Base-by-base conservation (phyloP, 495 filamentous ascomycete genomes). In the Lindgomyces ingoldianus region DNA sequence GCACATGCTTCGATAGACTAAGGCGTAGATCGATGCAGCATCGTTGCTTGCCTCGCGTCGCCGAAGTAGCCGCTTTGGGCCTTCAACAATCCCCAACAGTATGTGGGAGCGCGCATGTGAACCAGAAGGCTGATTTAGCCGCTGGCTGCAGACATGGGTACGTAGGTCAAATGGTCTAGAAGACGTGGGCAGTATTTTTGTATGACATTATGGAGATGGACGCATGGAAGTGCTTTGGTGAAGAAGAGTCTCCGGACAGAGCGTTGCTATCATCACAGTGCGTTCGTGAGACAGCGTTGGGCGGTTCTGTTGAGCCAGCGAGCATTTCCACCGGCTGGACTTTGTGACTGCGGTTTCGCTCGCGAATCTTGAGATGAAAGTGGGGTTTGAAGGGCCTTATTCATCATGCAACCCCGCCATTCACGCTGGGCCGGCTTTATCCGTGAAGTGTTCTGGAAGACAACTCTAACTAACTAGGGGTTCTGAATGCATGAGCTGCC, bases 1-100 rank as follows among this genome's bases (percentile, higher is more conserved):
- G 57, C 45, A 39, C 42, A 46, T 45, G 19, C 39, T 25, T 19
- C 29, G 48, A 50, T 56, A 27, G 36, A 53, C 27, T 4, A 22
- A 26, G 62, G 12, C 18, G 53, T 30, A 57, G 53, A 65, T 60
- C 41, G 63, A 57, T 56, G 63, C 55, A 60, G 56, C 36, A 33
- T 46, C 26, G 51, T 19, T 33, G 51, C 51, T 4, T 55, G 4
- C n/a, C n/a, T 19, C 21, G 6, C 49, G 45, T 8, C 52, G 52
- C 19, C 52, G 25, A 27, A 27, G 36, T 52, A 30, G 49, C 24
- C 49, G 49, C 49, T 29, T 52, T 18, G 21, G 49, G 49, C n/a
- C n/a, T n/a, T n/a, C n/a, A 3, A 16, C 49, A 16, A 27, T 12
- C 47, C 47, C 16, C 46, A 24, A 49, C 46, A 25, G 46, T 22